Evolutionary conservation across 768 basidiomycete species (phyloP), one percentile per base, ranked within the genome.

Genomic region (Dacryopinax primogenitus): DNA sequence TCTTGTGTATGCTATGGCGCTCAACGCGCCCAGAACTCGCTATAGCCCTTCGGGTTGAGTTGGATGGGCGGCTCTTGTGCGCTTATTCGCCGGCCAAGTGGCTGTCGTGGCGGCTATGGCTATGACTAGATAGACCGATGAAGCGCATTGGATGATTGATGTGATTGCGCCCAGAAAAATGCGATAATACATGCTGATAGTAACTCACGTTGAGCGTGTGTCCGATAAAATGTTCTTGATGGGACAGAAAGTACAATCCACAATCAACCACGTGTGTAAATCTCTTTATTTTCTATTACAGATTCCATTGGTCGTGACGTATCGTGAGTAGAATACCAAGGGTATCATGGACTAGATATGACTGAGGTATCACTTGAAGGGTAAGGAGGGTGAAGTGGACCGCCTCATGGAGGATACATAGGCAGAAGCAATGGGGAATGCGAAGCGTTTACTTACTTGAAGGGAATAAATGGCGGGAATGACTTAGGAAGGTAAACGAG

Each of bases 401-500:
- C 7, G 4, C 18, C 7, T 30, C 15, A 58, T 7, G 6, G 30
- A 30, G 51, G 26, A 26, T 23, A 15, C 23, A 58, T 58, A 30
- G 3, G 4, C 26, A 58, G 18, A 3, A 15, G 41, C 41, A 23
- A 58, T 58, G 51, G 26, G 7, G 51, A 58, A 58, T 9, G 23
- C 26, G 26, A 58, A 32, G 7, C 11, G 23, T 12, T 23, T 28
- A 58, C n/a, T n/a, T n/a, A 28, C 9, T 2, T 28, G 13, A 30
- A 30, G 51, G 51, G 51, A 58, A 58, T 58, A 32, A 30, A 18
- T 44, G 41, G 4, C 9, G 51, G 51, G 51, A 58, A 58, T 58
- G 11, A 4, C 9, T 30, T 58, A 58, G 4, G 51, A 64, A 18
- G 68, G 77, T 68, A 83, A 76, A 71, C 87, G 83, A 71, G 88